Evolutionary conservation across 495 filamentous ascomycete genomes (phyloP).

Genomic region (Lineolata rhizophorae): DNA sequence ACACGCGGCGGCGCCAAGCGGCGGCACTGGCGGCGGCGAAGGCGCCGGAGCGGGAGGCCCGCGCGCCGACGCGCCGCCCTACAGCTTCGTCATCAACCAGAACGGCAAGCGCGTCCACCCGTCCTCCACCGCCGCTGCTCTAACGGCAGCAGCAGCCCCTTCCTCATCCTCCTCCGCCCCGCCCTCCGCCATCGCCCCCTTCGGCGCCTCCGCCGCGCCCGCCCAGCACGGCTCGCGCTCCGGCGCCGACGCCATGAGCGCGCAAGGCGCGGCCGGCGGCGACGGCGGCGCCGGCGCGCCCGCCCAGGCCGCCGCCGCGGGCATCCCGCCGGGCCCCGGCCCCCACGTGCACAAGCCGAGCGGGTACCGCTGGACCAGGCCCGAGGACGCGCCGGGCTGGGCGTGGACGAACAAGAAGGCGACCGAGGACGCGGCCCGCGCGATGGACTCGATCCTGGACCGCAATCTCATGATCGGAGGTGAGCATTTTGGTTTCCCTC

Average conservation of each 20-base stretch:
- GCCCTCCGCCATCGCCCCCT: conserved; percentile 1
- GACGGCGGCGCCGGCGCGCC: too few relatives aligned
- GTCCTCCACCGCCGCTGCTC: conserved; percentile 5
- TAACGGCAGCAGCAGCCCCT: conserved; percentile 6
- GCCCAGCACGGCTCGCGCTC: too few relatives aligned
- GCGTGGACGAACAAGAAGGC: conserved; percentile 31
- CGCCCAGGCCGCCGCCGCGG: background rate
- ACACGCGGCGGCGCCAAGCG: too few relatives aligned
- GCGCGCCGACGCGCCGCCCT: too few relatives aligned
- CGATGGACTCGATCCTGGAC: conserved; percentile 16
- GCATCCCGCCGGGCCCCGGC: background rate
- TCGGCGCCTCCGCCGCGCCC: conserved; percentile 2
- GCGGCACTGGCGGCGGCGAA: too few relatives aligned
- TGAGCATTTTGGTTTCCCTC: too few relatives aligned
- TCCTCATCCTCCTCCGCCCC: too few relatives aligned
- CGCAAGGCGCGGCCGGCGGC: too few relatives aligned
- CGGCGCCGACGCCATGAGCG: too few relatives aligned
- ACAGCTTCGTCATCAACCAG: too few relatives aligned
- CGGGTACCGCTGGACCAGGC: conserved; percentile 17
- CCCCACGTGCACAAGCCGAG: conserved; percentile 5
- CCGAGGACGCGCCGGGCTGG: conserved; percentile 24
- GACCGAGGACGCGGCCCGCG: conserved; percentile 14
- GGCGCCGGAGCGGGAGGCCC: too few relatives aligned
- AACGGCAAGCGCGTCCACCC: too few relatives aligned
- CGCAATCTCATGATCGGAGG: conserved; percentile 14